Base-by-base conservation (phyloP, 306 rosid species). In the Gleditsia sinensis region DNA sequence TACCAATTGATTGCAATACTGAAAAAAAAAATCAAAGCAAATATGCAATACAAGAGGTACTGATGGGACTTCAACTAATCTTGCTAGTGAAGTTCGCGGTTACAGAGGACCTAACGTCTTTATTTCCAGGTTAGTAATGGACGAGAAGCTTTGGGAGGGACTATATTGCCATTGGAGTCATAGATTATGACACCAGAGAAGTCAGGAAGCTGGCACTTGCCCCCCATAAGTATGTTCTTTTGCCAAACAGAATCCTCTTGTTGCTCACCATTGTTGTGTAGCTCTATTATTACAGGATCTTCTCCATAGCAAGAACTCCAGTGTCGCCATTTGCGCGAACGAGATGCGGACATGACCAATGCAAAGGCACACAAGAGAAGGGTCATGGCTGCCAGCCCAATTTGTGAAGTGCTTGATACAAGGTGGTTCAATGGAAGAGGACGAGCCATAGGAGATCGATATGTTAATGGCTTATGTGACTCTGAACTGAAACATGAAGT, bases 211-310 rank as follows among this genome's bases (percentile, higher is more conserved):
- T 94, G 87, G 19, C 99, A 92, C 85, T 92, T 88, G 5, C 97
- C 97, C 0, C 99, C 97, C 97, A 92, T 92, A 12, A 92, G 88
- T 12, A 94, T 94, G 76, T 92, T 94, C 88, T 86, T 91, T 82
- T 88, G 90, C 99, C 99, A 90, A 14, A 91, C 46, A 3, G 97
- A 78, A 77, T 28, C 83, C 67, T 60, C 67, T 75, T 71, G 80
- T 28, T 83, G 81, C 37, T 70, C 60, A n/a, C n/a, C n/a, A n/a
- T n/a, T n/a, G n/a, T n/a, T n/a, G n/a, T n/a, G n/a, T n/a, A n/a
- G n/a, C n/a, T n/a, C n/a, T n/a, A n/a, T n/a, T n/a, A n/a, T 87
- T 10, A 85, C 88, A 19, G 90, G 88, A 7, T 89, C 89, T 45
- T 81, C 84, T 2, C 4, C 51, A 37, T 77, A 63, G 78, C 91